Base-by-base conservation (phyloP, 805 yeast species). In the Yarrowia divulgata region DNA sequence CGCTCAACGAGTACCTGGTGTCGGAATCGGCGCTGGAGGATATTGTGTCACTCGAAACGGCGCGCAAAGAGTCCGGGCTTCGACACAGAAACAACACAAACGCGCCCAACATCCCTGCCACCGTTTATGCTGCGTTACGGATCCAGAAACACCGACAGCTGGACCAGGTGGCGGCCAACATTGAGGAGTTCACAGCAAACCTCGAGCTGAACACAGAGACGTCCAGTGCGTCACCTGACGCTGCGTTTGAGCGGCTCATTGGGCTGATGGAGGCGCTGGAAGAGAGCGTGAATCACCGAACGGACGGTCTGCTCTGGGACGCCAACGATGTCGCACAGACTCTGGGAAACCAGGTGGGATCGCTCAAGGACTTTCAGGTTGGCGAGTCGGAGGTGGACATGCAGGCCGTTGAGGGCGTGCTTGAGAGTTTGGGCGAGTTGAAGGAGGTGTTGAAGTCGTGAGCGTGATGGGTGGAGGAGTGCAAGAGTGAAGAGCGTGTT, bases 331-430 rank as follows among this genome's bases (percentile, higher is more conserved):
- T 60, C 4, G 32, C 52, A 8, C 66, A 34, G 5, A 45, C 50
- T 7, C 66, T 60, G 19, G 66, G 66, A 16, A 43, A 42, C 13
- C 66, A 60, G 42, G 52, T 60, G n/a, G 66, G 66, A 8, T 60
- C 66, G 14, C 42, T 60, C 12, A 32, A 45, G 37, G 66, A 60
- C 18, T 45, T 60, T 18, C 45, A 45, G 18, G 40, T 60, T 14
- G 18, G 10, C 12, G 52, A 45, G 4, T 14, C 50, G 5, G 66
- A 60, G 18, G 42, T 60, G 18, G 66, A 60, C 13, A 18, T 8
- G 14, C n/a, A 45, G 42, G 66, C 66, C 5, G 66, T 60, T 2
- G 66, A 60, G 34, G 66, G 66, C 2, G 66, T 19, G 3, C n/a
- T 60, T 1, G 66, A 60, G 42, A 60, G 66, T 43, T 34, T 60